Conservation (phyloP, 768 basidiomycete species). For the Paxillus rubicundulus region DNA sequence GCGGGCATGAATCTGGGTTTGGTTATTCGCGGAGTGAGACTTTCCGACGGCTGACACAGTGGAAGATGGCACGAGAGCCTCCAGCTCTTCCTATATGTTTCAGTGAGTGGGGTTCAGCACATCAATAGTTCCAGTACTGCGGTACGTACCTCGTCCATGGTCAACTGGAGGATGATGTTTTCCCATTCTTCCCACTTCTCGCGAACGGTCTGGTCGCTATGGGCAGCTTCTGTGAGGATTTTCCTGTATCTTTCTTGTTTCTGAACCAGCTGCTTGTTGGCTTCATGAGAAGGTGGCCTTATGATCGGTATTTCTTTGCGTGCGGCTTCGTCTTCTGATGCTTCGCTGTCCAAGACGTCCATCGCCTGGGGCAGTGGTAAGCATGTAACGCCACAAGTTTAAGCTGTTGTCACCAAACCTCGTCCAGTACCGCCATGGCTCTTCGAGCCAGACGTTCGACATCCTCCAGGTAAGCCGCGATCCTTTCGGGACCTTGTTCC, state of each 20-base stretch:
- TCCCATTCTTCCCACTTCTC: conserved; percentile 92
- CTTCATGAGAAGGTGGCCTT: conserved; percentile 72
- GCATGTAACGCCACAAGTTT: background rate
- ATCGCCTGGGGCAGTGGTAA: conserved; percentile 55
- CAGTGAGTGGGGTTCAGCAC: conserved; percentile 1
- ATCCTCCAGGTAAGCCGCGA: conserved; percentile 71
- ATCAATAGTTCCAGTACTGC: background rate
- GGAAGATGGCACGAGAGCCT: conserved; percentile 66
- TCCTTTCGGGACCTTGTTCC: conserved; percentile 70
- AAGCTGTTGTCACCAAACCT: conserved; percentile 46
- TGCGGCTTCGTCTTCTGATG: conserved; percentile 75
- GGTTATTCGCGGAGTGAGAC: conserved; percentile 39
- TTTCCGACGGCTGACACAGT: conserved; percentile 38
- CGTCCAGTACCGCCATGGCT: conserved; percentile 63
- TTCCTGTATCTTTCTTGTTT: conserved; percentile 69
- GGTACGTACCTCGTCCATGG: conserved; percentile 59
- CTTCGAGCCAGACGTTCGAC: conserved; percentile 63
- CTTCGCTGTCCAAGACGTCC: conserved; percentile 89
- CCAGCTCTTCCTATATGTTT: conserved; percentile 56
- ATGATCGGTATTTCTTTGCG: conserved; percentile 48
- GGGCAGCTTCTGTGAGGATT: conserved; percentile 69
- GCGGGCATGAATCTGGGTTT: conserved; percentile 65
- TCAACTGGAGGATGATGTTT: conserved; percentile 63
- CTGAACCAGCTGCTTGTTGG: conserved; percentile 68
- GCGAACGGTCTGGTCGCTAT: conserved; percentile 74